These are phyloP conservation scores for Mycena vitilis DNA, from an alignment of 768 basidiomycete species.

Conservation along the genomic window DNA sequence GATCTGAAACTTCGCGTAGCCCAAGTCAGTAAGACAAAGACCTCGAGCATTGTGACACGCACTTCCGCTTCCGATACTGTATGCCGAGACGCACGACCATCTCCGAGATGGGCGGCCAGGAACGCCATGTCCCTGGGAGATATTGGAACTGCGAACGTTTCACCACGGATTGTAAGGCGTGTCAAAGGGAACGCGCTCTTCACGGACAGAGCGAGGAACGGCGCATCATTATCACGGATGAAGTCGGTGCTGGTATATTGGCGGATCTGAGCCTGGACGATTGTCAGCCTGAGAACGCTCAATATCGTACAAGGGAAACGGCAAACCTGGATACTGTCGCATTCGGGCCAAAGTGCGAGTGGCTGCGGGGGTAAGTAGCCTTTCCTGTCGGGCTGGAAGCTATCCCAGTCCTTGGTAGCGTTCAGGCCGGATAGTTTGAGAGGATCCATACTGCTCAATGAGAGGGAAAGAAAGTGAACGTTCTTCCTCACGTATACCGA, in stretches of 20 bases:
- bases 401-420: too few species aligned
- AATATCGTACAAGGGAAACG: too few species aligned
- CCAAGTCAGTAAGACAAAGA: too few species aligned
- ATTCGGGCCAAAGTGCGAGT: too few species aligned
- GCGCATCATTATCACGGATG: slow-evolving; percentile 13
- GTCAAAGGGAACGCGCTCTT: not conserved
- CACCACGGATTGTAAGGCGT: slow-evolving; percentile 2
- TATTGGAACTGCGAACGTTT: slow-evolving; percentile 10
- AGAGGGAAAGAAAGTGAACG: too few species aligned
- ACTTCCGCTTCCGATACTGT: not conserved
- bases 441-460: too few species aligned
- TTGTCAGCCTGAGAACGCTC: too few species aligned
- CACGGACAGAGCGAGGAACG: slow-evolving; percentile 5
- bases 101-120: slow-evolving; percentile 8
- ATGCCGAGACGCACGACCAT: not conserved
- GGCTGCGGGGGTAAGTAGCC: too few species aligned
- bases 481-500: too few species aligned
- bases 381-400: too few species aligned
- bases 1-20: not conserved
- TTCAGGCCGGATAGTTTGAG: too few species aligned
- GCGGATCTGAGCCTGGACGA: not conserved
- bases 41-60: not conserved
- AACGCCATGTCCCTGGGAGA: slow-evolving; percentile 7
- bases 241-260: not conserved
- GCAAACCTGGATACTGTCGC: too few species aligned